Base-by-base conservation (phyloP, 2,329 filamentous ascomycete genomes). In the Alternaria triticina region DNA sequence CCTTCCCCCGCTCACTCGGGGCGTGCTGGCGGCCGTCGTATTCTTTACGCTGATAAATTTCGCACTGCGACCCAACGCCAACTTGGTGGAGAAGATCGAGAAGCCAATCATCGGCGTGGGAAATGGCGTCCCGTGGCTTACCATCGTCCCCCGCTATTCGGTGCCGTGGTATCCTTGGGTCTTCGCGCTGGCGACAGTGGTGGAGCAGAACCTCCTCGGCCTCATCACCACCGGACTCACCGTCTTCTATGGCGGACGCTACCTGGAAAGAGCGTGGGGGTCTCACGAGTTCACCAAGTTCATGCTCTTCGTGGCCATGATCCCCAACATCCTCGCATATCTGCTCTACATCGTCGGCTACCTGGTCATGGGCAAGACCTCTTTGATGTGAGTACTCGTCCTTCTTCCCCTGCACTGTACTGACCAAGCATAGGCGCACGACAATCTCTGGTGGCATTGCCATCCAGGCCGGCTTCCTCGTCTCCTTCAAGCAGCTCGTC, bases 401-500 rank as follows among this genome's bases (percentile, higher is more conserved):
- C 22, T 28, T 36, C 13, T n/a, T n/a, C 15, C 8, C 15, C 23
- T 30, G 43, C 57, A 59, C 60, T 46, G 51, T 57, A 52, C 69
- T 70, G 65, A 70, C 69, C 50, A 17, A 8, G n/a, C n/a, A 59
- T 13, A 82, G 78, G 74, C 96, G 91, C 50, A 94, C 91, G 49
- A 90, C 92, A 67, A 92, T 98, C 76, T 92, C 92, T 71, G 96
- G 96, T 71, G 94, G 94, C 59, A 90, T 97, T 67, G 90, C 94
- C 15, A 85, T 97, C 61, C 95, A 97, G 80, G 94, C 96, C 50
- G 90, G 92, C 65, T 98, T 98, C 83, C 91, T 99, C 65, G 93
- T 98, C 73, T 93, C 95, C 58, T 97, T 98, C 82, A 98, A 97
- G 82, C 96, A 99, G 82, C 92, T 99, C 54, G 91, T 98, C 36